Conservation (phyloP, 2,329 filamentous ascomycete species). For the Beauveria brongniartii region DNA sequence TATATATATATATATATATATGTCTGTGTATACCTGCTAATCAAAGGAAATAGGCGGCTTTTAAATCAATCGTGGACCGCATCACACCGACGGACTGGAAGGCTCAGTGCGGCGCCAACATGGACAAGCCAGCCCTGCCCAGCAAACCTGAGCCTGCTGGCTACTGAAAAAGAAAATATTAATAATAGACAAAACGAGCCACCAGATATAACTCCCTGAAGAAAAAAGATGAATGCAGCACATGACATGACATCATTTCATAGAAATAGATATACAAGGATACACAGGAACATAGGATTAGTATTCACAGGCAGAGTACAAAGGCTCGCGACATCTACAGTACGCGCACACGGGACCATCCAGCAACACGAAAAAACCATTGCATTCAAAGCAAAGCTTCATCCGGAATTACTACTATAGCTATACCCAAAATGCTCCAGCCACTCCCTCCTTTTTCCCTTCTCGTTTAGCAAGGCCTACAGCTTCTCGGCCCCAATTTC, state of each 20-base stretch:
- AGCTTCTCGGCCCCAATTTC: background rate
- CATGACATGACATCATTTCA: background rate
- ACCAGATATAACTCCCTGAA: too few relatives aligned
- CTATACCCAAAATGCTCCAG: conserved; percentile 3
- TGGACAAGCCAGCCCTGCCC: conserved; percentile 37
- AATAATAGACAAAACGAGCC: too few relatives aligned
- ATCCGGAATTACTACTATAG: conserved; percentile 7
- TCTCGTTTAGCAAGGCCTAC: background rate
- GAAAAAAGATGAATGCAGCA: background rate
- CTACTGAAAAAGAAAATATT: conserved; percentile 24
- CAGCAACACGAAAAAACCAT: background rate
- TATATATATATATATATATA: too few relatives aligned
- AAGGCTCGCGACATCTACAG: background rate
- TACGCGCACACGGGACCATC: background rate
- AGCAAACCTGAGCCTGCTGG: conserved; percentile 44
- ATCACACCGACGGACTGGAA: conserved; percentile 78
- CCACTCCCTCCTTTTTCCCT: background rate
- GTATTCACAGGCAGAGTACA: background rate
- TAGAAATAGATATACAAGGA: background rate
- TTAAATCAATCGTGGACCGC: conserved; percentile 87
- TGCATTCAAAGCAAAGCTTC: conserved; percentile 6
- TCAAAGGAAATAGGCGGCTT: conserved; percentile 54
- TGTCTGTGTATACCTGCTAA: background rate
- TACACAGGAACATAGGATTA: background rate
- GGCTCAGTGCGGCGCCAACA: conserved; percentile 40